Evolutionary conservation across 1,139 yeast genomes (phyloP), one percentile per base, ranked within the genome.

Genomic region (Yamadazyma trypodendri): DNA sequence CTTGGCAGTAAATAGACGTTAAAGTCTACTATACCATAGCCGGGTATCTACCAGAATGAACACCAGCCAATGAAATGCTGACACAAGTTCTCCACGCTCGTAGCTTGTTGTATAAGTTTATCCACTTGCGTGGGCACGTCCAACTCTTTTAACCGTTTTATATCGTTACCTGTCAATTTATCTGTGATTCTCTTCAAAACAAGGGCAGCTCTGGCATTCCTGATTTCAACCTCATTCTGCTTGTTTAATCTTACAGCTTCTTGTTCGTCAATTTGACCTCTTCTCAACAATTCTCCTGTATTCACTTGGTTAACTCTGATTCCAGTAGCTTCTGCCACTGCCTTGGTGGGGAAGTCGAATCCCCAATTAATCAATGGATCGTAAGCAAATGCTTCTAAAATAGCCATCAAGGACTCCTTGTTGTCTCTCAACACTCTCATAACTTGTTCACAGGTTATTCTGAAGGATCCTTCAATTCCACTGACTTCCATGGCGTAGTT

Each of bases 311-410:
- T 84, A 17, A 83, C 75, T 43, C 76, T 74, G 43, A 80, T 80
- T 13, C 87, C 88, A 2, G 87, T 80, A 15, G 82, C 82, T 50
- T 80, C 87, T 13, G 84, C 83, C 21, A 84, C 79, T 5, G 86
- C 82, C 48, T 81, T 82, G 2, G 90, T 77, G 6, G 97, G 96
- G 61, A 88, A 77, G 55, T 90, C 97, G 55, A 92, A 90, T 1
- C 98, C 97, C 99, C 99, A 94, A 54, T 90, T 90, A 54, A 94
- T 94, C 63, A 94, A 78, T 2, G 99, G 99, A 72, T 94, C 99
- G 54, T 90, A 89, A 0, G 97, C 98, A 72, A 94, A 94, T 0
- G 98, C 98, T 64, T 94, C 98, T 52, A 94, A 75, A 41, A 94
- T 90, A 0, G 99, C 99, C 95, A 94, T 87, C 54, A 94, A 74